A percentile compares a stretch with the other conserved stretches of the same genome.
Conservation (phyloP, 768 basidiomycete species). For the Kwoniella sp. region DNA sequence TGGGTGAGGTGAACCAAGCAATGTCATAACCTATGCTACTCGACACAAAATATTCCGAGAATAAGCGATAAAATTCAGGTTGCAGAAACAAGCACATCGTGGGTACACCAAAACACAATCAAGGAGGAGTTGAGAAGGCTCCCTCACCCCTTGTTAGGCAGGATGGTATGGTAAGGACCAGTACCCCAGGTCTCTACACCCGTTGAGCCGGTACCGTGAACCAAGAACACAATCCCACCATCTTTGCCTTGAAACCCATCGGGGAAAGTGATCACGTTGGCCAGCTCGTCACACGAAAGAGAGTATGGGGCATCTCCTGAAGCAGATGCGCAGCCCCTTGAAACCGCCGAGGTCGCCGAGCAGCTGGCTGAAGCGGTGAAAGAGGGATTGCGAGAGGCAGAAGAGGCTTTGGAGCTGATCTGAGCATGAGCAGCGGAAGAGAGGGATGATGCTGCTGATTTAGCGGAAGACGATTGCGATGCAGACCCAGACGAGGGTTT, state of each 20-base stretch:
- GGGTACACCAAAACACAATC: too few relatives aligned
- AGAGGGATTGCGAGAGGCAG: slow-evolving; percentile 1
- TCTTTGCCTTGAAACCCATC: slow-evolving; percentile 30
- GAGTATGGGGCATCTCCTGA: slow-evolving; percentile 27
- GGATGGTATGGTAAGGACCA: slow-evolving; percentile 40
- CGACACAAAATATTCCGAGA: too few relatives aligned
- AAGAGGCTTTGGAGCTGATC: neutral
- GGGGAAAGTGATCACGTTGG: slow-evolving; percentile 38
- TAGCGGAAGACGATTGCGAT: neutral
- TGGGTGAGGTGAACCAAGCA: slow-evolving; percentile 41
- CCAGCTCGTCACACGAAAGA: slow-evolving; percentile 24
- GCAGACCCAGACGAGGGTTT: neutral
- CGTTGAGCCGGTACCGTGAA: slow-evolving; percentile 47
- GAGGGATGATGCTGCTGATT: slow-evolving; percentile 1
- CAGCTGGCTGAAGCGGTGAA: neutral
- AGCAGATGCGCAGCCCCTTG: slow-evolving; percentile 10
- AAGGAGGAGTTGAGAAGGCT: too few relatives aligned
- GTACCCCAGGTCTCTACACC: slow-evolving; percentile 45
- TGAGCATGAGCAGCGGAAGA: neutral
- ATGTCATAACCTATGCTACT: slow-evolving; percentile 42
- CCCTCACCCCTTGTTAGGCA: slow-evolving; percentile 39
- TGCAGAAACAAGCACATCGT: too few relatives aligned
- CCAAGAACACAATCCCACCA: slow-evolving; percentile 48
- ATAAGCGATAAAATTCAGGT: too few relatives aligned
- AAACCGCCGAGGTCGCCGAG: neutral